These are phyloP conservation scores for Platanus orientalis DNA, from an alignment of 164 flowering plant species.

Conservation along the genomic window DNA sequence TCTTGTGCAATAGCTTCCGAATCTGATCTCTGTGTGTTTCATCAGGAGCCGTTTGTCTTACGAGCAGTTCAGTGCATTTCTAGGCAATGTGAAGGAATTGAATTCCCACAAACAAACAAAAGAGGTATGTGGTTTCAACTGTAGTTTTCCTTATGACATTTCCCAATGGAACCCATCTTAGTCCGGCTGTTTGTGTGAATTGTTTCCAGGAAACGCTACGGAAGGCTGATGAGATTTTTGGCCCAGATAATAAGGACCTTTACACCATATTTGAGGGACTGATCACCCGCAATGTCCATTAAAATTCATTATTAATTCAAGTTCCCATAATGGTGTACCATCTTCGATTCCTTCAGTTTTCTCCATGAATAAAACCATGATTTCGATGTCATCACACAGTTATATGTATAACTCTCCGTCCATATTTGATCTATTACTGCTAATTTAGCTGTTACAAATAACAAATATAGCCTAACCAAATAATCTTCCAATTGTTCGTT, in stretches of 20 bases:
- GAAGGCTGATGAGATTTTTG: conserved; percentile 86
- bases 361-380: neutral
- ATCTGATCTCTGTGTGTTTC: conserved; percentile 5
- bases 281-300: conserved; percentile 62
- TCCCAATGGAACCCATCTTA: neutral
- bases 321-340: neutral
- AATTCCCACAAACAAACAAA: conserved; percentile 85
- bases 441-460: neutral
- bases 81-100: conserved; percentile 89
- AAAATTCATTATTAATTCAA: neutral
- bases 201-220: conserved; percentile 68
- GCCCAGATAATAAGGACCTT: conserved; percentile 83
- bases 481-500: no score
- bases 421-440: neutral
- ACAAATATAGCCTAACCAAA: neutral
- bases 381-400: neutral
- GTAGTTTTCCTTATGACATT: neutral
- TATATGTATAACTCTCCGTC: neutral
- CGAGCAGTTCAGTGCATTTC: conserved; percentile 89
- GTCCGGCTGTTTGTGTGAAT: neutral
- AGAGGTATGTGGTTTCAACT: conserved; percentile 43
- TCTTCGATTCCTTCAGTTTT: neutral
- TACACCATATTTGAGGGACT: conserved; percentile 73
- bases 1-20: neutral
- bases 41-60: conserved; percentile 82